These are phyloP conservation scores for Apostasia ramifera DNA, from an alignment of 106 monocot genomes.

Conservation along the genomic window DNA sequence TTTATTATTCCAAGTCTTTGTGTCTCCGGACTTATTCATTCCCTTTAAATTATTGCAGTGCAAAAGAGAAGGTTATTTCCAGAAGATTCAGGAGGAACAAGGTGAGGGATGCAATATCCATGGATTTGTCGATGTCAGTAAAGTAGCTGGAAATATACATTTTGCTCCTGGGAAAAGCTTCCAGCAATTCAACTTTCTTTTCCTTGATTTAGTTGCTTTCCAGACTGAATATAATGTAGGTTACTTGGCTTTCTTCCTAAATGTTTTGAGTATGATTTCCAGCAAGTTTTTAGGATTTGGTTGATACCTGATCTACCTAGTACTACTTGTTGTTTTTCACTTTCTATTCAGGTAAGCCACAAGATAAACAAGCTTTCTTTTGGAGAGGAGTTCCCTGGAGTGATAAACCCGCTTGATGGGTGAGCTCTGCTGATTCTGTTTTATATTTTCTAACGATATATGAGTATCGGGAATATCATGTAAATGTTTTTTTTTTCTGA, in stretches of 20 bases:
- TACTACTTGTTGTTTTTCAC: background rate
- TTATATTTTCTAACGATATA: background rate
- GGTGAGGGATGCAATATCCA: slow-evolving; percentile 81
- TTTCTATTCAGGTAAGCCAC: slow-evolving; percentile 24
- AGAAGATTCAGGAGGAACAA: slow-evolving; percentile 58
- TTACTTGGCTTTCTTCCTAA: background rate
- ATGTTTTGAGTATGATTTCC: background rate
- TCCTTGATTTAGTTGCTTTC: slow-evolving; percentile 13
- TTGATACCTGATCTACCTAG: no score
- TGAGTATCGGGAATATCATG: background rate
- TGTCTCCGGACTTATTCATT: background rate
- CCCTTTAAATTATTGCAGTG: slow-evolving; percentile 19
- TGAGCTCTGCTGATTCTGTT: slow-evolving; percentile 18
- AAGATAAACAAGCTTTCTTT: slow-evolving; percentile 30
- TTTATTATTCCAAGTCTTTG: background rate
- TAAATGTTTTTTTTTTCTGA: background rate
- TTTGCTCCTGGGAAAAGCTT: slow-evolving; percentile 68
- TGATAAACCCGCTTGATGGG: slow-evolving; percentile 76
- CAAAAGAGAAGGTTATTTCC: slow-evolving; percentile 59
- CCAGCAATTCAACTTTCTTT: slow-evolving; percentile 22
- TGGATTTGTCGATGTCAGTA: slow-evolving; percentile 66
- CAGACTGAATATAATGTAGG: slow-evolving; percentile 21
- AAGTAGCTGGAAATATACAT: slow-evolving; percentile 80
- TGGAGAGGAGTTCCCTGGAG: slow-evolving; percentile 31
- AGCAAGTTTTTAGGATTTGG: no score